Evolutionary conservation across 495 filamentous ascomycete species (phyloP).

Genomic region (Aspergillus carlsbadensis): DNA sequence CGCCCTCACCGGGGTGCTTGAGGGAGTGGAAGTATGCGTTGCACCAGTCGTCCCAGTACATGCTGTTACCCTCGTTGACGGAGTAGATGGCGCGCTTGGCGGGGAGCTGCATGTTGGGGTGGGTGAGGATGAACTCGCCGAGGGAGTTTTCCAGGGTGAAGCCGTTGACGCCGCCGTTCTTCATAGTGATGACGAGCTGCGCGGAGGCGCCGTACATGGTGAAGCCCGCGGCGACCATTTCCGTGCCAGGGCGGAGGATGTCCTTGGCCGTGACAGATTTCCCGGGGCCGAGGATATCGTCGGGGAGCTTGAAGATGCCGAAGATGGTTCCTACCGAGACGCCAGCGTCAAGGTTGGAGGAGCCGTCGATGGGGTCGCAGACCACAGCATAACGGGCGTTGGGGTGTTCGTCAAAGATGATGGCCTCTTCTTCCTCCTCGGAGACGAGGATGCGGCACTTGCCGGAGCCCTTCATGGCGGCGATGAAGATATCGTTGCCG

Average conservation of each 20-base stretch:
- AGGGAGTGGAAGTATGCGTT: slow-evolving; percentile 85
- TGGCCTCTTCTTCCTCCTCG: slow-evolving; percentile 91
- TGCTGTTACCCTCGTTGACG: slow-evolving; percentile 95
- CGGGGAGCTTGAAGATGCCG: slow-evolving; percentile 83
- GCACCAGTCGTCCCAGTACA: slow-evolving; percentile 90
- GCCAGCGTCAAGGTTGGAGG: slow-evolving; percentile 95
- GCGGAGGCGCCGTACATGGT: slow-evolving; percentile 99
- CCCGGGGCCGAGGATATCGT: slow-evolving; percentile 58
- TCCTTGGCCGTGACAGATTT: slow-evolving; percentile 71
- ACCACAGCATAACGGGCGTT: slow-evolving; percentile 90
- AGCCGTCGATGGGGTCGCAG: slow-evolving; percentile 97
- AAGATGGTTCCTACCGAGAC: slow-evolving; percentile 99
- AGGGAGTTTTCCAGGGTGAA: slow-evolving; percentile 96
- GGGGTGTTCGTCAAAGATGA: slow-evolving; percentile 77
- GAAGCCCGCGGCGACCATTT: slow-evolving; percentile 91
- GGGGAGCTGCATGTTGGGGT: slow-evolving; percentile 90
- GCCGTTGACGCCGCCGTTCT: slow-evolving; percentile 86
- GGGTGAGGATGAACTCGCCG: slow-evolving; percentile 97
- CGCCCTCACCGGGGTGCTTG: slow-evolving; percentile 69
- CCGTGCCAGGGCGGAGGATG: slow-evolving; percentile 81
- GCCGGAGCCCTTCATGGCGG: slow-evolving; percentile 86
- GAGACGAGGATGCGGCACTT: slow-evolving; percentile 90
- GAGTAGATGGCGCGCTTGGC: slow-evolving; percentile 85
- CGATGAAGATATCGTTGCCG: slow-evolving; percentile 95
- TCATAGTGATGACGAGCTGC: slow-evolving; percentile 96